Evolutionary conservation across 805 yeast genomes (phyloP).

Genomic region (Cyberlindnera xishuangbannaensis): DNA sequence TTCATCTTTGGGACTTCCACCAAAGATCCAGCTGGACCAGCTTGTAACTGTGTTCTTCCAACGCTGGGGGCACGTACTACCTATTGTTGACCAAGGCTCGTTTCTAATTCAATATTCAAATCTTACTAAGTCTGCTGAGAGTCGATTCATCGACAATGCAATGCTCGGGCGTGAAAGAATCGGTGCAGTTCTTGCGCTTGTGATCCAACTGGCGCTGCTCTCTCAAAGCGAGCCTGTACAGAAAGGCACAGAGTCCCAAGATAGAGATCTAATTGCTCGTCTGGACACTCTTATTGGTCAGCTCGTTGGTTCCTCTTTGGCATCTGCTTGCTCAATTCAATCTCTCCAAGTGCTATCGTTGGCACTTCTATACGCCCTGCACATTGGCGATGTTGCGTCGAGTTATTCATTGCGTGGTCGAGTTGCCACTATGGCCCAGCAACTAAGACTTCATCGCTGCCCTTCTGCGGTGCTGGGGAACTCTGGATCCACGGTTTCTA

Average conservation of each 20-base stretch:
- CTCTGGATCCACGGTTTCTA: conserved; percentile 59
- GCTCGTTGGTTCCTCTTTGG: conserved; percentile 54
- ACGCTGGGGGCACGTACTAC: conserved; percentile 70
- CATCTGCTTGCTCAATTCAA: conserved; percentile 56
- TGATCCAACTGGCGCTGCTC: conserved; percentile 43
- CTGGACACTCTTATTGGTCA: conserved; percentile 60
- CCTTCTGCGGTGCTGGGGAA: conserved; percentile 73
- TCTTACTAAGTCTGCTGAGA: conserved; percentile 42
- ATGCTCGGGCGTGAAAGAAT: conserved; percentile 45
- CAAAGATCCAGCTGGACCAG: conserved; percentile 59
- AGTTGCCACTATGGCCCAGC: conserved; percentile 79
- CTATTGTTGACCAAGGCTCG: conserved; percentile 63
- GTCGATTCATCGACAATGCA: conserved; percentile 34
- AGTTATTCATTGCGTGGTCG: conserved; percentile 73
- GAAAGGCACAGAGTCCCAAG: conserved; percentile 6
- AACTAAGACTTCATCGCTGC: conserved; percentile 76
- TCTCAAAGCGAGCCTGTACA: conserved; percentile 7
- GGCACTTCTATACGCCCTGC: conserved; percentile 64
- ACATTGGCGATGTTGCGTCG: conserved; percentile 66
- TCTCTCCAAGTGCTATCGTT: conserved; percentile 65
- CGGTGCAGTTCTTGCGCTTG: conserved; percentile 44
- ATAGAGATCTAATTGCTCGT: conserved; percentile 33
- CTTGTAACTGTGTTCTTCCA: conserved; percentile 63
- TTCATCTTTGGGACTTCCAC: conserved; percentile 37
- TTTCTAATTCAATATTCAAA: conserved; percentile 55